Evolutionary conservation across 2,329 filamentous ascomycete genomes (phyloP).

Genomic region (Myriangium duriaei): DNA sequence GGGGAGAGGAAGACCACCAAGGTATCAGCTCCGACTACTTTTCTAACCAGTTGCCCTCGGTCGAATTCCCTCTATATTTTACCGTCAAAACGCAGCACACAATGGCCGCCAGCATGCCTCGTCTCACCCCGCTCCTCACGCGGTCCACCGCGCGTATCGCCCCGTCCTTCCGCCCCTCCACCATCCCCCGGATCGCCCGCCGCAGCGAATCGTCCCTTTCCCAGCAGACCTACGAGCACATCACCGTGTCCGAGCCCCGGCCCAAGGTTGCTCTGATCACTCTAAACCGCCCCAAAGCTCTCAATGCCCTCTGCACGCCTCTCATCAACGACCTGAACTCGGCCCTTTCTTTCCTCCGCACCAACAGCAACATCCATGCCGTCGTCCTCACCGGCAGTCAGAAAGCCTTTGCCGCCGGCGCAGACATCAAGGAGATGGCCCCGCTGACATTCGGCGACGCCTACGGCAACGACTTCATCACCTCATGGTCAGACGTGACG

Average conservation of each 20-base stretch:
- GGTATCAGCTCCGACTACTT: background rate
- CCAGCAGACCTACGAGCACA: conserved; percentile 11
- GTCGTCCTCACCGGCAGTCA: conserved; percentile 81
- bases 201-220: conserved; percentile 3
- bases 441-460: conserved; percentile 78
- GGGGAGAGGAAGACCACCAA: background rate
- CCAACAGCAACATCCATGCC: conserved; percentile 55
- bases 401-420: conserved; percentile 87
- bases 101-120: conserved; percentile 3
- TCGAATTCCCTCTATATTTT: background rate
- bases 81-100: background rate
- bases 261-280: conserved; percentile 27
- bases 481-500: conserved; percentile 79
- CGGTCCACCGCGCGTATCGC: background rate
- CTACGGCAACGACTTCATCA: conserved; percentile 86
- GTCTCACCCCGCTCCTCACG: conserved; percentile 1
- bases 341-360: conserved; percentile 58
- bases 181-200: conserved; percentile 7
- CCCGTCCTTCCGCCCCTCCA: conserved; percentile 6
- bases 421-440: conserved; percentile 99
- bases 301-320: conserved; percentile 85
- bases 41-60: too few species aligned
- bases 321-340: conserved; percentile 83
- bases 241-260: conserved; percentile 27
- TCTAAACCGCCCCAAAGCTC: conserved; percentile 83